phyloP scores from a whole-genome alignment of 2,329 filamentous ascomycete species.

The Colletotrichum aenigma region DNA sequence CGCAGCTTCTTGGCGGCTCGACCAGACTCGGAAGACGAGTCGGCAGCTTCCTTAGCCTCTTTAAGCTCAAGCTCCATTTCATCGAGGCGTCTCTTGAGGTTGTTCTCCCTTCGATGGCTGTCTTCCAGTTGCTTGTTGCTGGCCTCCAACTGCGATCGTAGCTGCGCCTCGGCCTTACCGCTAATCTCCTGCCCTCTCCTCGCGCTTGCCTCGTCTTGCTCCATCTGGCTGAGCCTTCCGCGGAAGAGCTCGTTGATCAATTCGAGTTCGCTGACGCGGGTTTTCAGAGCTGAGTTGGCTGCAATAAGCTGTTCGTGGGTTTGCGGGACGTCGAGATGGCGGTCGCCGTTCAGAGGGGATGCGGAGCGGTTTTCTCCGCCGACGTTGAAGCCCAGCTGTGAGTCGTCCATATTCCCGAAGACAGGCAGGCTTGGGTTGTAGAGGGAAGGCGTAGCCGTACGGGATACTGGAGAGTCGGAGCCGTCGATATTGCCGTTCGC shows the following conservation, averaged over 20 bases:
- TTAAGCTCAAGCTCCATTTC: constrained; percentile 71
- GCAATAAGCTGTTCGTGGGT: constrained; percentile 81
- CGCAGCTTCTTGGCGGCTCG: constrained; percentile 18
- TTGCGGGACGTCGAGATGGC: constrained; percentile 72
- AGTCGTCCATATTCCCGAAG: constrained; percentile 78
- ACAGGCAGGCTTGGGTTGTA: constrained; percentile 77
- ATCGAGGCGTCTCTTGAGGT: constrained; percentile 80
- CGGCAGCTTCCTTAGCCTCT: constrained; percentile 21
- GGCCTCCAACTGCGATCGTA: constrained; percentile 60
- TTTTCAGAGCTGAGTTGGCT: constrained; percentile 88
- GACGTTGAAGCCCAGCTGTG: constrained; percentile 63
- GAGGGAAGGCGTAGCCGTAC: constrained; percentile 78
- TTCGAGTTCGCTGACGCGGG: constrained; percentile 91
- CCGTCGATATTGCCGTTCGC: constrained; percentile 76
- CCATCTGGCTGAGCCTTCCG: constrained; percentile 77
- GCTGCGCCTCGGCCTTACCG: constrained; percentile 57
- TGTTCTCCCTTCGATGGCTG: constrained; percentile 78
- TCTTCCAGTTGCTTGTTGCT: constrained; percentile 70
- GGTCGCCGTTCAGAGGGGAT: constrained; percentile 60
- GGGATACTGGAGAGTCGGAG: constrained; percentile 78
- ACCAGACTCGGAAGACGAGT: constrained; percentile 6
- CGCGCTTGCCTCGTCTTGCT: constrained; percentile 75
- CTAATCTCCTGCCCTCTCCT: constrained; percentile 64
- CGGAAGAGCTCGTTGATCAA: constrained; percentile 88
- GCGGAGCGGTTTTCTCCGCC: constrained; percentile 55